A percentile compares a stretch with the other conserved stretches of the same genome.
phyloP scores from a whole-genome alignment of 805 yeast species.

The Metschnikowia matae region DNA sequence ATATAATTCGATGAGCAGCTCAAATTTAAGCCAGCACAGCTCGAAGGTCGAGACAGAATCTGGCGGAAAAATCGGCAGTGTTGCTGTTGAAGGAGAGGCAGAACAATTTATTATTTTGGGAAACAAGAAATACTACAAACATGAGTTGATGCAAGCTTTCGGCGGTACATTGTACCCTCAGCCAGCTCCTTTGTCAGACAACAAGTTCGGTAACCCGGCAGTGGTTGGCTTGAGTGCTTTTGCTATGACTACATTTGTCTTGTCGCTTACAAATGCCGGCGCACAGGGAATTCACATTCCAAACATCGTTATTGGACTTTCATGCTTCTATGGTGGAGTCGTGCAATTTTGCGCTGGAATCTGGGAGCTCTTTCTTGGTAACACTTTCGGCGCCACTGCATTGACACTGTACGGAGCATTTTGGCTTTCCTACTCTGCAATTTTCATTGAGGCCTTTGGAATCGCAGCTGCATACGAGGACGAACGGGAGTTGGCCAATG shows the following conservation, averaged over 20 bases:
- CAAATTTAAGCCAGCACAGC: slow-evolving; percentile 1
- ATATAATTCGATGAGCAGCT: background rate
- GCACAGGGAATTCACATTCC: slow-evolving; percentile 43
- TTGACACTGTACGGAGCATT: slow-evolving; percentile 49
- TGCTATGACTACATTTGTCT: slow-evolving; percentile 42
- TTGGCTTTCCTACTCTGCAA: slow-evolving; percentile 48
- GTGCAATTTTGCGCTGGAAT: slow-evolving; percentile 49
- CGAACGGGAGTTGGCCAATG: slow-evolving; percentile 42
- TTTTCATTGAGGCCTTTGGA: slow-evolving; percentile 53
- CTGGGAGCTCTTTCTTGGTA: slow-evolving; percentile 48
- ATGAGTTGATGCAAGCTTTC: slow-evolving; percentile 58
- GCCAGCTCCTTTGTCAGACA: slow-evolving; percentile 22
- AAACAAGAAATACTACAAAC: slow-evolving; percentile 41
- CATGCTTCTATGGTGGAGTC: slow-evolving; percentile 47
- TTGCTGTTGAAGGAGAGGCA: slow-evolving; percentile 29
- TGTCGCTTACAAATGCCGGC: slow-evolving; percentile 44
- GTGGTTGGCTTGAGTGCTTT: slow-evolving; percentile 53
- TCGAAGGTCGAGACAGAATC: background rate
- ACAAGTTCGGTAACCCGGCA: slow-evolving; percentile 44
- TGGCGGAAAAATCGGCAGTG: background rate
- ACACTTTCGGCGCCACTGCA: slow-evolving; percentile 54
- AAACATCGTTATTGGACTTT: slow-evolving; percentile 44
- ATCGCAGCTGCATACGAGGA: slow-evolving; percentile 45
- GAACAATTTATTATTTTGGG: slow-evolving; percentile 41
- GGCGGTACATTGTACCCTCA: slow-evolving; percentile 52